These are phyloP conservation scores for Micractinium sp. DNA, from an alignment of 139 green algal species.

Conservation along the genomic window DNA sequence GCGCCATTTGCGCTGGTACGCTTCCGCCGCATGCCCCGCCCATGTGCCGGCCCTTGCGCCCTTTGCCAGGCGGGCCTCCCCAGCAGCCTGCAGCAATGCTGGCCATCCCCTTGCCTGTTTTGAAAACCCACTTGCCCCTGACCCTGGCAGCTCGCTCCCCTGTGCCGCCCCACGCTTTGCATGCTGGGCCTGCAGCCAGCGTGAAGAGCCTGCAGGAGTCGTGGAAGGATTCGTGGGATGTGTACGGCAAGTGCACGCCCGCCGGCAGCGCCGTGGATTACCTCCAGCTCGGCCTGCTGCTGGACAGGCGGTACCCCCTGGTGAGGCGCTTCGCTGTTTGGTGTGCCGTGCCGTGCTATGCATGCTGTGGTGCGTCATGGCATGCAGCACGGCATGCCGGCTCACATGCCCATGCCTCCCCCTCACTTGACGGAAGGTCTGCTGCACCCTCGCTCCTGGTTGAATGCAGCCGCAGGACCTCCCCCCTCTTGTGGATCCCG, in stretches of 20 bases:
- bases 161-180: background rate
- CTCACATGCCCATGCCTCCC: background rate
- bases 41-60: no score
- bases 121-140: no score
- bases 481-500: background rate
- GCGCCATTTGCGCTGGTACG: no score
- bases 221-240: background rate
- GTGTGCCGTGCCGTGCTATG: background rate
- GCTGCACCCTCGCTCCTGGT: no score
- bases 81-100: no score
- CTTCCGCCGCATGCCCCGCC: no score
- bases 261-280: background rate
- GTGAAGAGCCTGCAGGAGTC: background rate
- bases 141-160: no score
- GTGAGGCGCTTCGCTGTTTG: background rate
- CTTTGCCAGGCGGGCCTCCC: no score
- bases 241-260: background rate
- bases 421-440: background rate
- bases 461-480: background rate
- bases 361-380: background rate
- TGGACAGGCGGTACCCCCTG: constrained; percentile 18
- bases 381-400: background rate
- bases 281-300: background rate
- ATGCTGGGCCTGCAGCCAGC: background rate
- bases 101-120: no score